Evolutionary conservation across 2,329 filamentous ascomycete species (phyloP).

Genomic region (Zarea fungicola): DNA sequence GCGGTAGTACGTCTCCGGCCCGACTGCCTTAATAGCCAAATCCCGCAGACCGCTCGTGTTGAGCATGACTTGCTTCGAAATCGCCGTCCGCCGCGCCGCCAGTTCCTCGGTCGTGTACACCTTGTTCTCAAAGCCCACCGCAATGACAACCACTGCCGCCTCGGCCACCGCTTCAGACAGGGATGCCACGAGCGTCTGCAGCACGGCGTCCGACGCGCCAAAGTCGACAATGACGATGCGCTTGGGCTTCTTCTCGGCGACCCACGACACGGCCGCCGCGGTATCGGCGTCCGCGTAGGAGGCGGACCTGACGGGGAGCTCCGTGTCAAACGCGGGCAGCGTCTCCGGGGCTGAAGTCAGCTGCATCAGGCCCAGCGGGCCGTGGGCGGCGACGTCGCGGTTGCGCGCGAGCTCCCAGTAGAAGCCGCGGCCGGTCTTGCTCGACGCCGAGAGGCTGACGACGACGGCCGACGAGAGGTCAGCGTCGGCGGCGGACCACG

Average conservation of each 20-base stretch:
- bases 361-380: constrained; percentile 23
- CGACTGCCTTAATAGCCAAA: not conserved
- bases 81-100: not conserved
- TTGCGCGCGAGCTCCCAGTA: constrained; percentile 22
- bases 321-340: constrained; percentile 1
- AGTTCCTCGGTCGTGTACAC: not conserved
- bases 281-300: constrained; percentile 11
- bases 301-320: constrained; percentile 11
- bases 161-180: not conserved
- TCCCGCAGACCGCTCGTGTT: constrained; percentile 8
- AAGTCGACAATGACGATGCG: constrained; percentile 20
- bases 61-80: not conserved
- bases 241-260: constrained; percentile 10
- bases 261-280: constrained; percentile 15
- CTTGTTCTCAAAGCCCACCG: constrained; percentile 1
- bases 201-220: constrained; percentile 12
- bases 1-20: not conserved
- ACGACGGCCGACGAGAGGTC: constrained; percentile 30
- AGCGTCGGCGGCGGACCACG: constrained; percentile 26
- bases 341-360: constrained; percentile 20
- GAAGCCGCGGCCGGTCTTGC: constrained; percentile 25
- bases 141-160: not conserved
- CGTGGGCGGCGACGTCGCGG: constrained; percentile 2
- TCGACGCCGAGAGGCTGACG: constrained; percentile 24
- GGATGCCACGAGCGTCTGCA: not conserved